Percentiles rank a stretch among this genome's conserved stretches.
Conservation (phyloP, 345 rosid species). For the Camelina laxa region DNA sequence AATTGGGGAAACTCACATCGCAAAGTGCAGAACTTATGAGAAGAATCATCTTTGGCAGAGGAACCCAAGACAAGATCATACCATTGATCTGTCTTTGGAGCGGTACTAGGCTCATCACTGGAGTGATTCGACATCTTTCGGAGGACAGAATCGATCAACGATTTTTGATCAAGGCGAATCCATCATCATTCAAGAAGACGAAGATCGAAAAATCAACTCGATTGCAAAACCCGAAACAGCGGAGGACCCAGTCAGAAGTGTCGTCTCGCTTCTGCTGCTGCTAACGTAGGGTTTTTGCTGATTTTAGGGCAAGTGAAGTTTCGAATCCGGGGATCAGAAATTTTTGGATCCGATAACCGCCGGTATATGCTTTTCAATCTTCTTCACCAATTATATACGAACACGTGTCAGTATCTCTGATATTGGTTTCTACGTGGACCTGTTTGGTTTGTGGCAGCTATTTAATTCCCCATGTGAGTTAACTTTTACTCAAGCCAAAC, state of each 20-base stretch:
- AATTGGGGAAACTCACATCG: constrained; percentile 54
- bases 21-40: constrained; percentile 71
- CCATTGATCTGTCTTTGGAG: constrained; percentile 80
- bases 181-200: constrained; percentile 27
- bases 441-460: constrained; percentile 30
- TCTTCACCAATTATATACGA: not conserved
- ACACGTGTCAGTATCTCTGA: constrained; percentile 9
- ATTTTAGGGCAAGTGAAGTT: constrained; percentile 19
- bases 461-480: constrained; percentile 26
- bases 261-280: not conserved
- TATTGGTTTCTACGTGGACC: constrained; percentile 6
- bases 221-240: not conserved
- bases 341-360: constrained; percentile 33
- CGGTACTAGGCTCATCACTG: constrained; percentile 66
- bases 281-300: constrained; percentile 35
- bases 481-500: not conserved
- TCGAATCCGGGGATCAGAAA: constrained; percentile 32
- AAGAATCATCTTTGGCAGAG: constrained; percentile 62
- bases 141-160: constrained; percentile 5
- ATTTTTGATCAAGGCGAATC: constrained; percentile 27
- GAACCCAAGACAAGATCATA: constrained; percentile 74
- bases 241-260: constrained; percentile 18
- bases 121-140: constrained; percentile 61
- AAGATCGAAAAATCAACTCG: constrained; percentile 6
- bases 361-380: not conserved